Evolutionary conservation across 176 grass and related monocot genomes (phyloP), one percentile per base, ranked within the genome.

Genomic region (Zoysia japonica): DNA sequence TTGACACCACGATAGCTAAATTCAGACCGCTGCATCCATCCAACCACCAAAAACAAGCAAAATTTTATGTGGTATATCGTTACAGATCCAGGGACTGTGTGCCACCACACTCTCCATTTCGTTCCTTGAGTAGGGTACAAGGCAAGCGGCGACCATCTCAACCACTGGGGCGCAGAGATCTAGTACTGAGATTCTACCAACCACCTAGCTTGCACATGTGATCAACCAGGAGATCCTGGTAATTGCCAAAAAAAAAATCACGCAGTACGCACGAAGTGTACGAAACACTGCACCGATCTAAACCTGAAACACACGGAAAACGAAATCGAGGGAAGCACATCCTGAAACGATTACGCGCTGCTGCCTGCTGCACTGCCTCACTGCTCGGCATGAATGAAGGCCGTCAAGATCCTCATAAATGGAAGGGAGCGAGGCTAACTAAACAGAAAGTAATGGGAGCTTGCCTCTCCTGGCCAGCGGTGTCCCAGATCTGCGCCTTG

Each of bases 401-500:
- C 12, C 20, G 5, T 56, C 5, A 6, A 56, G 48, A 39, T 52
- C 70, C 70, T 43, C 9, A 3, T 4, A 6, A 17, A 3, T 7
- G 45, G 36, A 37, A 54, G 10, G 12, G 12, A 14, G 11, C 10
- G 17, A 9, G n/a, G 7, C 49, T 52, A 52, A 49, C 9, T 11
- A 9, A 53, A 9, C 8, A 61, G 19, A 28, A 8, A 49, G 40
- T 57, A 37, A 45, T 6, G 60, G 5, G 12, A 37, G 14, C 75
- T 79, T 74, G 57, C 85, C 78, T 87, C 81, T 91, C 89, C 74
- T 92, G 90, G 12, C 90, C 90, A 3, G 90, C 90, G 87, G 90
- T 93, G 84, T 93, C 90, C 90, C 90, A 93, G 87, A 93, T 93
- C 90, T 93, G 87, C 44, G 91, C 91, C 84, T 93, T 89, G 68